A percentile compares a stretch with the other conserved stretches of the same genome.
Evolutionary conservation across 176 grass and related monocot species (phyloP).

Genomic region (Typha latifolia): DNA sequence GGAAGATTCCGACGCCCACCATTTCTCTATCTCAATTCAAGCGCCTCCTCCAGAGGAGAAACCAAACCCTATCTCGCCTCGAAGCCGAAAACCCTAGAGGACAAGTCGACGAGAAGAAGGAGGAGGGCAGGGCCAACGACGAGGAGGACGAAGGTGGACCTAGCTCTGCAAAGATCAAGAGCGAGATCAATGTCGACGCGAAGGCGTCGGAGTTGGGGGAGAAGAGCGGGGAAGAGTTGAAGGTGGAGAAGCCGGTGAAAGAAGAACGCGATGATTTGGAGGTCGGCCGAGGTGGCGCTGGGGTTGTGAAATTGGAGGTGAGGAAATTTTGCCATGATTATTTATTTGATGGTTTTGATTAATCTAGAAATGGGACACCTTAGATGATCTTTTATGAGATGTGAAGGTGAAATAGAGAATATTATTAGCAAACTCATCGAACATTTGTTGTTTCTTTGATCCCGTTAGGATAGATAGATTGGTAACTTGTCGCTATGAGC

Average conservation of each 20-base stretch:
- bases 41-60: neutral
- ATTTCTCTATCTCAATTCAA: no score
- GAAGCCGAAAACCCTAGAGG: neutral
- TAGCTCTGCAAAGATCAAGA: neutral
- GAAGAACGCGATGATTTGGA: constrained; percentile 37
- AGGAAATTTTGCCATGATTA: neutral
- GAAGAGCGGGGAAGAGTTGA: constrained; percentile 27
- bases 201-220: constrained; percentile 29
- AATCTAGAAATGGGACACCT: no score
- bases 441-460: no score
- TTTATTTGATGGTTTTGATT: no score
- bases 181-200: neutral
- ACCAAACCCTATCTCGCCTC: neutral
- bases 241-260: constrained; percentile 3
- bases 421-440: no score
- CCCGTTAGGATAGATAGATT: no score
- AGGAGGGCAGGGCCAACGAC: constrained; percentile 2
- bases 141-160: neutral
- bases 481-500: no score
- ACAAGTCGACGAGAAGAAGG: neutral
- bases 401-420: no score
- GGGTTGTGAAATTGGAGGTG: constrained; percentile 25
- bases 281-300: neutral
- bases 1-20: neutral
- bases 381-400: no score